Percentiles rank a stretch among this genome's conserved stretches.
Conservation (phyloP, 345 rosid species). For the Geranium brycei region DNA sequence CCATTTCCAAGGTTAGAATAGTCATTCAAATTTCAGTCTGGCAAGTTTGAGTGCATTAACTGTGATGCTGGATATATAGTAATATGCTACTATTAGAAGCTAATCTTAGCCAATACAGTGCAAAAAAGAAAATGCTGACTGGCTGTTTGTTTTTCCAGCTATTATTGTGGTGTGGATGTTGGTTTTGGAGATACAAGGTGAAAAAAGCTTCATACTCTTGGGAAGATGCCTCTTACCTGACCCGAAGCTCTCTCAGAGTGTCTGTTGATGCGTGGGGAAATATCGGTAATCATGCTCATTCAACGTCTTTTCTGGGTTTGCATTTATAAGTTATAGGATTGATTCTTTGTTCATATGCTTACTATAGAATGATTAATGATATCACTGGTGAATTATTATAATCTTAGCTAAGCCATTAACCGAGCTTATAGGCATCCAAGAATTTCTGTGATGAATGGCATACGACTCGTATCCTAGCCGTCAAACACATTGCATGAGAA, state of each 20-base stretch:
- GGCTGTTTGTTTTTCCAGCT: constrained; percentile 28
- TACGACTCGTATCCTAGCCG: too few relatives aligned
- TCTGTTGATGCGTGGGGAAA: constrained; percentile 61
- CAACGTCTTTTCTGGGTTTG: neutral
- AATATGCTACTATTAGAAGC: neutral
- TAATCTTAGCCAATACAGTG: neutral
- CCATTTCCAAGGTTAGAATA: too few relatives aligned
- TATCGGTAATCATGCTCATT: constrained; percentile 34
- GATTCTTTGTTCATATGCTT: too few relatives aligned
- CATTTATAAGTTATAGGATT: neutral
- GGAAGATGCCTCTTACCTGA: constrained; percentile 79
- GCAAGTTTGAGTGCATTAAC: neutral
- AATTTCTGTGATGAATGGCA: neutral
- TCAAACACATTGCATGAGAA: too few relatives aligned
- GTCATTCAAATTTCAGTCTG: too few relatives aligned
- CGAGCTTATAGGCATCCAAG: neutral
- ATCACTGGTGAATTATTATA: too few relatives aligned
- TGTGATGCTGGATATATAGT: neutral
- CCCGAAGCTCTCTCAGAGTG: constrained; percentile 49
- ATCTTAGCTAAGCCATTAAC: neutral
- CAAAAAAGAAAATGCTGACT: too few relatives aligned
- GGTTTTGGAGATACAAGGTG: constrained; percentile 88
- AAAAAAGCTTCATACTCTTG: constrained; percentile 62
- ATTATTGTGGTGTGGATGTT: constrained; percentile 48
- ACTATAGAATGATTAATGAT: neutral